A percentile compares a stretch with the other conserved stretches of the same genome.
Evolutionary conservation across 2,329 filamentous ascomycete genomes (phyloP).

Genomic region (Colletotrichum orbiculare): DNA sequence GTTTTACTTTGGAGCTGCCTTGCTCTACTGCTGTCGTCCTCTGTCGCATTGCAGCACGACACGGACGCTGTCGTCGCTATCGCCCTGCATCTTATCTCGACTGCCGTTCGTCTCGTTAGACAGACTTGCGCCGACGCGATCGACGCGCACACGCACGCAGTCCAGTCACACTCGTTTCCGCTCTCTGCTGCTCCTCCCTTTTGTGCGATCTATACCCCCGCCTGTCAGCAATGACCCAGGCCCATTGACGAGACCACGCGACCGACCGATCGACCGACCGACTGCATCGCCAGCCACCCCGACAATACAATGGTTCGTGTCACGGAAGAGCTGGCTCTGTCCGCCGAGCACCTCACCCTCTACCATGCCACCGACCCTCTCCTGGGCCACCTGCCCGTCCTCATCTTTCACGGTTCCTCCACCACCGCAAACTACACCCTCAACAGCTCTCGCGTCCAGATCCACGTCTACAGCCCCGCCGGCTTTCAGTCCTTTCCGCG

Average conservation of each 20-base stretch:
- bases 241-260: constrained; percentile 39
- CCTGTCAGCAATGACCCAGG: constrained; percentile 42
- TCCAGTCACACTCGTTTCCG: constrained; percentile 26
- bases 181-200: constrained; percentile 9
- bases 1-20: constrained; percentile 2
- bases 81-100: constrained; percentile 14
- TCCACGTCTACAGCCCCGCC: constrained; percentile 90
- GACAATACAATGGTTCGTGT: constrained; percentile 89
- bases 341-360: constrained; percentile 83
- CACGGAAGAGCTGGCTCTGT: constrained; percentile 80
- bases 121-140: constrained; percentile 17
- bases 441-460: constrained; percentile 93
- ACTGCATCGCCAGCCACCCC: constrained; percentile 42
- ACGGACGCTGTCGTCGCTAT: constrained; percentile 5
- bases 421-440: constrained; percentile 87
- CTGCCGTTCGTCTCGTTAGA: constrained; percentile 13
- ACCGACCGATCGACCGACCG: constrained; percentile 33
- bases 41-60: constrained; percentile 12
- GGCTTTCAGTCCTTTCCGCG: constrained; percentile 91
- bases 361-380: constrained; percentile 90
- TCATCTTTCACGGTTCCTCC: constrained; percentile 93
- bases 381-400: constrained; percentile 81
- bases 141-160: constrained; percentile 5
- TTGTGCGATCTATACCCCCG: constrained; percentile 22
- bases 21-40: constrained; percentile 1